These are phyloP conservation scores for Nicotiana paniculata DNA, from an alignment of 257 asterid species.

Conservation along the genomic window DNA sequence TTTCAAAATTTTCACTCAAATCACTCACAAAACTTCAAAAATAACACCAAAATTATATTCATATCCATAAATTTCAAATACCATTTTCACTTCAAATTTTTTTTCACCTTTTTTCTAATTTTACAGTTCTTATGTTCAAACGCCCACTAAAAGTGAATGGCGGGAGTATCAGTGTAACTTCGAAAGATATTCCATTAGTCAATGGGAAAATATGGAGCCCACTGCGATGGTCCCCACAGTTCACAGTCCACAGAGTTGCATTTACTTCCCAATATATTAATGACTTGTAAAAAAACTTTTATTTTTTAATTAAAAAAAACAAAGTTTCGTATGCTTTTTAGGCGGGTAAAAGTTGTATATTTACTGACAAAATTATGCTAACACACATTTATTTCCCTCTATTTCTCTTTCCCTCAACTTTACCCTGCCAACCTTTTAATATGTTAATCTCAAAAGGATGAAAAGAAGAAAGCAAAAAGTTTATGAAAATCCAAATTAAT, in stretches of 20 bases:
- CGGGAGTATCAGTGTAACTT: too few relatives aligned
- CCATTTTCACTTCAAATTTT: fast-evolving
- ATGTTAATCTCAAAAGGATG: not conserved
- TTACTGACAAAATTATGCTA: constrained; percentile 3
- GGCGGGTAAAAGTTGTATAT: constrained; percentile 19
- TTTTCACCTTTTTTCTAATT: too few relatives aligned
- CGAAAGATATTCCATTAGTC: constrained; percentile 18
- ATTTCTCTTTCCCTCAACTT: not conserved
- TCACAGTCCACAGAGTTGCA: constrained; percentile 12
- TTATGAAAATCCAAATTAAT: not conserved
- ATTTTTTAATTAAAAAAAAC: not conserved
- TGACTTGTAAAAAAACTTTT: not conserved
- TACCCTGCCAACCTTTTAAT: not conserved
- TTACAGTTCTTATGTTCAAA: too few relatives aligned
- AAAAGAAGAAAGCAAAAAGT: too few relatives aligned
- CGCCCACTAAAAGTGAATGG: too few relatives aligned
- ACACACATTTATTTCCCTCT: constrained; percentile 23
- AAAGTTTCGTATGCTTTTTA: constrained; percentile 21
- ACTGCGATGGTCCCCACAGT: constrained; percentile 10
- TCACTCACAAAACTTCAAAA: too few relatives aligned
- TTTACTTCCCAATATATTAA: constrained; percentile 26
- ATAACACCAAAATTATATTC: too few relatives aligned
- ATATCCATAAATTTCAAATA: too few relatives aligned
- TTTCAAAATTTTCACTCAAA: too few relatives aligned
- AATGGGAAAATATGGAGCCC: constrained; percentile 37